phyloP scores from a whole-genome alignment of 2,329 filamentous ascomycete genomes.

The Aspergillus sp. region DNA sequence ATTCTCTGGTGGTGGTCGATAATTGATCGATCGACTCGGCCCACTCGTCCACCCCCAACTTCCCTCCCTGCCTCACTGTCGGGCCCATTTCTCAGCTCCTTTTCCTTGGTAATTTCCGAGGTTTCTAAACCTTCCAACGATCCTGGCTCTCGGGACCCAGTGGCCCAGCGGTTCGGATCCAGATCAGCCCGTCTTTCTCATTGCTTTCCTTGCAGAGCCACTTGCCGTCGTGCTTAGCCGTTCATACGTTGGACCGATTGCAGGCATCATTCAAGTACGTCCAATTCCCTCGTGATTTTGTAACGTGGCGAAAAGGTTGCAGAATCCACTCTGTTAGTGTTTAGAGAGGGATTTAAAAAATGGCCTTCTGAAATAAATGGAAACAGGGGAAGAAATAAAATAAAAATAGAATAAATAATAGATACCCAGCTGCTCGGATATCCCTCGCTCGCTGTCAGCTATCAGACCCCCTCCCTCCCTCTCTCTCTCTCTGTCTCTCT shows the following conservation, averaged over 20 bases:
- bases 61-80: background rate
- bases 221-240: slow-evolving; percentile 15
- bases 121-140: slow-evolving; percentile 3
- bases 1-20: background rate
- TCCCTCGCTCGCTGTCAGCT: too few relatives aligned
- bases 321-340: slow-evolving; percentile 9
- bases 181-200: slow-evolving; percentile 14
- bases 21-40: slow-evolving; percentile 15
- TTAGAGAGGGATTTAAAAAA: slow-evolving; percentile 1
- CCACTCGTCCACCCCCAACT: slow-evolving; percentile 4
- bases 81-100: slow-evolving; percentile 1
- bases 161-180: slow-evolving; percentile 22
- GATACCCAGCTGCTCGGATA: background rate
- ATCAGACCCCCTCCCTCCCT: too few relatives aligned
- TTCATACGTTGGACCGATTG: slow-evolving; percentile 8
- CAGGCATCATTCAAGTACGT: slow-evolving; percentile 5
- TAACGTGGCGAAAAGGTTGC: slow-evolving; percentile 28
- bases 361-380: background rate
- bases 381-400: background rate
- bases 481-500: background rate
- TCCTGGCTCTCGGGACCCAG: slow-evolving; percentile 22
- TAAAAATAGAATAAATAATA: background rate
- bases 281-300: slow-evolving; percentile 25
- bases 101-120: background rate
- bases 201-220: slow-evolving; percentile 12